Conservation (phyloP, 2,329 filamentous ascomycete genomes). For the Colletotrichum godetiae region DNA sequence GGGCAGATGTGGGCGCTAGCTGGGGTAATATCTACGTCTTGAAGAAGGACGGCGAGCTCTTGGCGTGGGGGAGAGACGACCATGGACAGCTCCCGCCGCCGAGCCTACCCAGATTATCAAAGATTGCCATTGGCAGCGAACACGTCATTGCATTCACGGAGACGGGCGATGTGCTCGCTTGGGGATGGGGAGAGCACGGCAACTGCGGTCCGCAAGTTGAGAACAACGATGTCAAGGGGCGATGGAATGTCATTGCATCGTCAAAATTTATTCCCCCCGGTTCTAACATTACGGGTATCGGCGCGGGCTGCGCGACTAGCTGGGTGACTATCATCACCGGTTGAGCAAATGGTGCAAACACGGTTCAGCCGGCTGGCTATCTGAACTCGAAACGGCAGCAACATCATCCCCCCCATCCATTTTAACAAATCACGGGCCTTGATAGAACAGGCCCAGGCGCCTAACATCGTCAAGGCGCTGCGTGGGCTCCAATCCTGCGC, state of each 20-base stretch:
- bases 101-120: slow-evolving; percentile 66
- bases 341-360: slow-evolving; percentile 39
- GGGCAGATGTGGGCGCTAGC: slow-evolving; percentile 78
- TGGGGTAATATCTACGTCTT: slow-evolving; percentile 87
- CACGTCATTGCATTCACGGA: slow-evolving; percentile 81
- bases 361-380: neutral
- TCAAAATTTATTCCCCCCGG: slow-evolving; percentile 63
- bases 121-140: slow-evolving; percentile 88
- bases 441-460: slow-evolving; percentile 54
- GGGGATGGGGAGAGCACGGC: slow-evolving; percentile 98
- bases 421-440: slow-evolving; percentile 38
- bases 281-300: slow-evolving; percentile 69
- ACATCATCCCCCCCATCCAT: slow-evolving; percentile 36
- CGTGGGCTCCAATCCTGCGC: slow-evolving; percentile 71
- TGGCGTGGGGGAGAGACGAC: slow-evolving; percentile 86
- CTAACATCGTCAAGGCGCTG: slow-evolving; percentile 78
- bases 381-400: neutral
- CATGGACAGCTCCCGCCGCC: slow-evolving; percentile 82
- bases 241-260: slow-evolving; percentile 75
- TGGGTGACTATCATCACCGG: slow-evolving; percentile 70
- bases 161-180: slow-evolving; percentile 77
- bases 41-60: slow-evolving; percentile 66
- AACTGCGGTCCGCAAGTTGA: slow-evolving; percentile 84
- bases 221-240: slow-evolving; percentile 74
- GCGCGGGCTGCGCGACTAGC: slow-evolving; percentile 91